phyloP scores from a whole-genome alignment of 768 basidiomycete species.

The Rhodosporidiobolus sp. region DNA sequence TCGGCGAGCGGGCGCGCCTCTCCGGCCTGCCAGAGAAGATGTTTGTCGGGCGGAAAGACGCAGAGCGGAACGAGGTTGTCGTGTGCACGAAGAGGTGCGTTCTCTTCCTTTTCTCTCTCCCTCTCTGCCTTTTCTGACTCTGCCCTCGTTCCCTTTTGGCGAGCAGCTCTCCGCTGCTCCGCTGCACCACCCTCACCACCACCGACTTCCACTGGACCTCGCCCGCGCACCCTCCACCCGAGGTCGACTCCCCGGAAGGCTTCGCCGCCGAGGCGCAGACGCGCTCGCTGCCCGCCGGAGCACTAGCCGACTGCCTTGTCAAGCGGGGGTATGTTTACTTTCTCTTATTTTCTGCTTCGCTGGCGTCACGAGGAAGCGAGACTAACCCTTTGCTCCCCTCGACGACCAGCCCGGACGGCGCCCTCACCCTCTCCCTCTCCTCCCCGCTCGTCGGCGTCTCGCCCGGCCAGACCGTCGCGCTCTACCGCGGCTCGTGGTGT shows the following conservation, averaged over 20 bases:
- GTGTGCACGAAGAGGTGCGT: slow-evolving; percentile 70
- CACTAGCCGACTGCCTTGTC: slow-evolving; percentile 55
- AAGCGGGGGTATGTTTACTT: slow-evolving; percentile 50
- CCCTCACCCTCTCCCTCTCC: slow-evolving; percentile 56
- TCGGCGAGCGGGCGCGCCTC: slow-evolving; percentile 75
- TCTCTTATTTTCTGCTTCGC: neutral
- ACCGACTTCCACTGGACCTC: slow-evolving; percentile 74
- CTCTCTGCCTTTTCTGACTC: neutral
- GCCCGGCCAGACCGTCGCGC: slow-evolving; percentile 72
- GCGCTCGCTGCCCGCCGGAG: slow-evolving; percentile 65
- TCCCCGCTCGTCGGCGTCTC: slow-evolving; percentile 66
- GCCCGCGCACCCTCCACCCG: slow-evolving; percentile 56
- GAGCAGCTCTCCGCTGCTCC: slow-evolving; percentile 53
- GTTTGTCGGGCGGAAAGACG: slow-evolving; percentile 73
- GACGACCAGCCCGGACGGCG: slow-evolving; percentile 42
- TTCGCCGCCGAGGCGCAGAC: slow-evolving; percentile 59
- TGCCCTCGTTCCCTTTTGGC: neutral
- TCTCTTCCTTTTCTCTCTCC: neutral
- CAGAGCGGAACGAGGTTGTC: slow-evolving; percentile 62
- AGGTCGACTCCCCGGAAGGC: slow-evolving; percentile 53
- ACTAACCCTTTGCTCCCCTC: neutral
- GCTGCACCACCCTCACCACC: slow-evolving; percentile 49
- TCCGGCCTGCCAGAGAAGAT: slow-evolving; percentile 61
- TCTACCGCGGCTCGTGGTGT: slow-evolving; percentile 75
- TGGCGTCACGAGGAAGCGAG: too few relatives aligned